phyloP scores from a whole-genome alignment of 768 basidiomycete species.

The Lactifluus volemus region DNA sequence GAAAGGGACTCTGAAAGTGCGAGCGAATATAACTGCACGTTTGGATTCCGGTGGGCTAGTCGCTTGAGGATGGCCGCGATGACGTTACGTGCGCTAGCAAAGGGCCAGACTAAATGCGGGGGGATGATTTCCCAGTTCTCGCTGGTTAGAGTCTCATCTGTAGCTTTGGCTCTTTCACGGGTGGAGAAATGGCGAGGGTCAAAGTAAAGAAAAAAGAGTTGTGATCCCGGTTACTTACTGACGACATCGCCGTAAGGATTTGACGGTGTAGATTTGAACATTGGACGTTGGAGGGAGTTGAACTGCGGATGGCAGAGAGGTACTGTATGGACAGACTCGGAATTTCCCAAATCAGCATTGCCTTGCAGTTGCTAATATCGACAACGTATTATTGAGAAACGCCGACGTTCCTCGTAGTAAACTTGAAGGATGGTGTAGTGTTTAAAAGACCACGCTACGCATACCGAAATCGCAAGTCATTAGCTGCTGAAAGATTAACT shows the following conservation, averaged over 20 bases:
- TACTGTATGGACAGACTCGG: too few relatives aligned
- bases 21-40: conserved; percentile 92
- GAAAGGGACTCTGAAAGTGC: conserved; percentile 80
- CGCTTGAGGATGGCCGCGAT: conserved; percentile 83
- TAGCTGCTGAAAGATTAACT: too few relatives aligned
- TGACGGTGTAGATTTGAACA: conserved; percentile 57
- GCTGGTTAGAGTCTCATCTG: conserved; percentile 91
- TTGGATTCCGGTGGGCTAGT: conserved; percentile 87
- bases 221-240: conserved; percentile 37
- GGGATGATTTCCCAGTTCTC: conserved; percentile 93
- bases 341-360: too few relatives aligned
- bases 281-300: conserved; percentile 23
- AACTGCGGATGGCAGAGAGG: neutral
- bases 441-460: too few relatives aligned
- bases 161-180: conserved; percentile 66
- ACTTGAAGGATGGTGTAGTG: too few relatives aligned
- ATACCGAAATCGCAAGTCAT: too few relatives aligned
- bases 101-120: conserved; percentile 1
- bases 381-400: too few relatives aligned
- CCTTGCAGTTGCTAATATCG: too few relatives aligned
- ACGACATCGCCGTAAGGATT: conserved; percentile 88
- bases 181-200: neutral
- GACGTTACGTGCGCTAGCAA: conserved; percentile 79
- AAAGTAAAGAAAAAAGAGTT: neutral
- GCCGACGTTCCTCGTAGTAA: too few relatives aligned